Percentiles rank a stretch among this genome's conserved stretches.
Evolutionary conservation across 208 protist genomes (phyloP).

Genomic region (Trypanosoma boissoni): DNA sequence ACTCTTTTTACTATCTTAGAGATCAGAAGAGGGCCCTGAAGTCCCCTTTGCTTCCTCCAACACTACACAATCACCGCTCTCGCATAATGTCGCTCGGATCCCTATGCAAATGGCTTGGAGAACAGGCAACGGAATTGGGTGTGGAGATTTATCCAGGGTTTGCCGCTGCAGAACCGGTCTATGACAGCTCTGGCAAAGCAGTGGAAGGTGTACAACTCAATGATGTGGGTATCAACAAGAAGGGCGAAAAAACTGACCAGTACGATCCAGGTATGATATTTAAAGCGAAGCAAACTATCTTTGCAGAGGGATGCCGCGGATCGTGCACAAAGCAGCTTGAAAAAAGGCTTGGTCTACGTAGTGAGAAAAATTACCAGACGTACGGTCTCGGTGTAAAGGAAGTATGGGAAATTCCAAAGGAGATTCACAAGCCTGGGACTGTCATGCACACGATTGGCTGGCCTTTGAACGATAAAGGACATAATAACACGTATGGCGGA

Average conservation of each 20-base stretch:
- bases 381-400: slow-evolving; percentile 98
- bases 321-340: slow-evolving; percentile 93
- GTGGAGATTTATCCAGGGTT: slow-evolving; percentile 97
- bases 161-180: slow-evolving; percentile 84
- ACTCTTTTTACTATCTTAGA: slow-evolving; percentile 89
- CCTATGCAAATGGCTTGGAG: slow-evolving; percentile 92
- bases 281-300: slow-evolving; percentile 93
- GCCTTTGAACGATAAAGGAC: slow-evolving; percentile 84
- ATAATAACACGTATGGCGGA: slow-evolving; percentile 94
- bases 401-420: slow-evolving; percentile 94
- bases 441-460: slow-evolving; percentile 96
- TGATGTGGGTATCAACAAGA: slow-evolving; percentile 91
- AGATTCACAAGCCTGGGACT: slow-evolving; percentile 80
- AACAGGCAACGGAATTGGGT: slow-evolving; percentile 94
- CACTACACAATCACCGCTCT: slow-evolving; percentile 94
- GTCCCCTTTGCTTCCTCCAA: slow-evolving; percentile 72
- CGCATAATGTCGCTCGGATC: slow-evolving; percentile 95
- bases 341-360: slow-evolving; percentile 84
- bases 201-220: slow-evolving; percentile 74
- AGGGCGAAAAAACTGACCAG: slow-evolving; percentile 86
- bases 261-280: slow-evolving; percentile 97
- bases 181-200: slow-evolving; percentile 35
- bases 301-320: slow-evolving; percentile 97
- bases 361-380: slow-evolving; percentile 85
- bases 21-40: slow-evolving; percentile 43